These are phyloP conservation scores for Schizonepeta tenuifolia DNA, from an alignment of 257 asterid genomes.

Conservation along the genomic window DNA sequence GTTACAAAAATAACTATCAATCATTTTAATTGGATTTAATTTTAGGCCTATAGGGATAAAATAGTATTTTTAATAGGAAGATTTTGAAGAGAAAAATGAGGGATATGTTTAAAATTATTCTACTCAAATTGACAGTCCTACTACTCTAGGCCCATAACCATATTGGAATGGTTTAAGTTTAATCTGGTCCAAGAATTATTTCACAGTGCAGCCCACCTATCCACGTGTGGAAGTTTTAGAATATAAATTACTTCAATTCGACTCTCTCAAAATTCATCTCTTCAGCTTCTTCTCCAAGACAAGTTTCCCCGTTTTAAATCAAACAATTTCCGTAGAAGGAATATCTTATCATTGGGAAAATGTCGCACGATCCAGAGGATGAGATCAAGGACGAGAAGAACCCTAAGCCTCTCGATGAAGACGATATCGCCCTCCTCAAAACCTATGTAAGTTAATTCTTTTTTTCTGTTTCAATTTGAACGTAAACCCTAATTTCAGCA, in stretches of 20 bases:
- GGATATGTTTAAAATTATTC: too few relatives aligned
- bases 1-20: too few relatives aligned
- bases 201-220: background rate
- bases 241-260: background rate
- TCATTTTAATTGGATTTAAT: too few relatives aligned
- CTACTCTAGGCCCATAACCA: background rate
- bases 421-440: slow-evolving; percentile 91
- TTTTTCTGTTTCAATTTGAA: background rate
- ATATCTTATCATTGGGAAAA: slow-evolving; percentile 1
- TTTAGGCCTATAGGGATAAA: too few relatives aligned
- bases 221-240: slow-evolving; percentile 14
- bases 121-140: too few relatives aligned
- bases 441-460: slow-evolving; percentile 55
- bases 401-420: slow-evolving; percentile 89
- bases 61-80: too few relatives aligned
- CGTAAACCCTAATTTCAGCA: slow-evolving; percentile 42
- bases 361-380: slow-evolving; percentile 68
- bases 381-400: slow-evolving; percentile 96
- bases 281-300: slow-evolving; percentile 37
- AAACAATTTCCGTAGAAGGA: background rate
- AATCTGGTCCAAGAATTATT: background rate
- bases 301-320: slow-evolving; percentile 23
- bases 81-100: too few relatives aligned
- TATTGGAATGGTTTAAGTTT: background rate
- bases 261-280: background rate